Base-by-base conservation (phyloP, 345 rosid species). In the Cardamine resedifolia region DNA sequence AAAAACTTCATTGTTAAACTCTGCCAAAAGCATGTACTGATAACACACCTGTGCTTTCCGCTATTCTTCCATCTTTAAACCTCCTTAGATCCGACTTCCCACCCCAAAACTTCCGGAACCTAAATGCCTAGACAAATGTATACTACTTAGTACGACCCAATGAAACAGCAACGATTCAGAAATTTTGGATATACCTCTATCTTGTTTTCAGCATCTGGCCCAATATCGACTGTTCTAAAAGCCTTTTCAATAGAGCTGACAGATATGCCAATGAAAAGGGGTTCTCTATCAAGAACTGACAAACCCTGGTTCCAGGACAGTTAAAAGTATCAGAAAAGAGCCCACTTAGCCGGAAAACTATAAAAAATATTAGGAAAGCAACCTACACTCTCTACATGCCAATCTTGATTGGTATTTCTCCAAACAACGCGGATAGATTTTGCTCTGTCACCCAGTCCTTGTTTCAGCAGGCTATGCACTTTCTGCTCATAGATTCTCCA, bases 61-160 rank as follows among this genome's bases (percentile, higher is more conserved):
- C 91, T 77, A 91, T 94, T 80, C 71, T 86, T 33, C 98, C 97
- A 88, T 94, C 97, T 78, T 87, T 88, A 79, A 91, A 91, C 85
- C 95, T 85, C 59, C 97, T 82, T 57, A 91, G 89, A 75, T 94
- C 98, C 45, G 98, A 87, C 79, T 85, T 94, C 58, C 85, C 88
- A 28, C 96, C 98, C 98, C 95, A 91, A 75, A 94, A 94, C 63
- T 82, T 86, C 30, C 88, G 82, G 84, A 84, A 94, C 64, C 60
- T 81, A 55, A 83, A 83, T 68, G 92, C 90, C 97, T 94, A 71
- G 45, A 26, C 66, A 21, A 80, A 60, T 16, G 66, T 12, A 55
- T 20, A 23, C 43, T 51, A 48, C 12, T 70, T 66, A 71, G 62
- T 28, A 51, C 9, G 0, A 77, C 1, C 48, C 24, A 56, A 57